Evolutionary conservation across 2,329 filamentous ascomycete species (phyloP).

Genomic region (Ophiocordyceps robertsii): DNA sequence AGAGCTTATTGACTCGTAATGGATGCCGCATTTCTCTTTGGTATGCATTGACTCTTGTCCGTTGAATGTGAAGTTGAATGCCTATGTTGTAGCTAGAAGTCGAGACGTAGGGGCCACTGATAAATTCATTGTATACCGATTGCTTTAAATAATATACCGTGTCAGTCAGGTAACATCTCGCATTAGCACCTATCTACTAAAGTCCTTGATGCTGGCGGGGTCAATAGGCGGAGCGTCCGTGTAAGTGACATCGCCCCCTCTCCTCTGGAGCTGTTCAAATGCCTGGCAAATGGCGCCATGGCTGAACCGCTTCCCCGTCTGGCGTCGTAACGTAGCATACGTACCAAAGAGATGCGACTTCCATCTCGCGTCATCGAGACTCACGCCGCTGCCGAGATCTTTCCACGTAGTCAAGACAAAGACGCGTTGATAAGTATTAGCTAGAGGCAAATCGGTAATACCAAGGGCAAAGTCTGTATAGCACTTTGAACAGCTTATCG

Average conservation of each 20-base stretch:
- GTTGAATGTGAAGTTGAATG: too few species aligned
- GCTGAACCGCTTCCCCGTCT: not conserved
- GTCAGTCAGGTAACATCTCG: too few species aligned
- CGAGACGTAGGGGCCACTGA: too few species aligned
- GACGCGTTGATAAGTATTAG: not conserved
- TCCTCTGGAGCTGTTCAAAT: not conserved
- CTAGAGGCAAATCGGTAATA: not conserved
- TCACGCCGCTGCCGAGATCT: not conserved
- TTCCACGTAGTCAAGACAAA: not conserved
- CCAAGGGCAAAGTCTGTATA: not conserved
- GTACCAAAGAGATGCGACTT: not conserved
- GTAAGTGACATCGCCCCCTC: not conserved
- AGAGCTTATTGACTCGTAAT: too few species aligned
- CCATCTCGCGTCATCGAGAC: not conserved
- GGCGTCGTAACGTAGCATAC: not conserved
- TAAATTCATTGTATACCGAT: too few species aligned
- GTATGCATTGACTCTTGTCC: too few species aligned
- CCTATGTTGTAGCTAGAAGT: too few species aligned
- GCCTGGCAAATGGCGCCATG: not conserved
- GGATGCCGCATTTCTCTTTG: too few species aligned
- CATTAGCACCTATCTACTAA: not conserved
- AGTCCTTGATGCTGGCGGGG: not conserved
- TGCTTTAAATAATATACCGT: too few species aligned
- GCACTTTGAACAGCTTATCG: not conserved
- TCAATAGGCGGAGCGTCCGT: not conserved